Base-by-base conservation (phyloP, 2,329 filamentous ascomycete species). In the Pseudogymnoascus sp. region DNA sequence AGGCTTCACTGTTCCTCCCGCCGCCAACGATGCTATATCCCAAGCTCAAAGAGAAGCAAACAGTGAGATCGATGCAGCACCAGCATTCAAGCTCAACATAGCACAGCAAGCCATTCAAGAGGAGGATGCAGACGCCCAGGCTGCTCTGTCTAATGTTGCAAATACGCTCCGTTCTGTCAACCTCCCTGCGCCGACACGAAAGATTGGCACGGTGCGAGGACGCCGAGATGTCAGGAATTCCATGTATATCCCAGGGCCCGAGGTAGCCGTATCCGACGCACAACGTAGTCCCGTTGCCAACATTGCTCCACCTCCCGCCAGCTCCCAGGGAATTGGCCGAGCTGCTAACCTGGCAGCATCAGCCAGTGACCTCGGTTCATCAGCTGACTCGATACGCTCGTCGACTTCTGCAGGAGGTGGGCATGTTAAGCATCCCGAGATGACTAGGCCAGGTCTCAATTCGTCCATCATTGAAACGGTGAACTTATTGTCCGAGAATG, bases 141-240 rank as follows among this genome's bases (percentile, higher is more conserved):
- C 87, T 18, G 90, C 89, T 2, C 74, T 93, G 58, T 87, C 88
- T 2, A 91, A 82, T 68, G 86, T 94, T 57, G 86, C 87, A 30
- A 90, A 86, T 68, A 88, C 87, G 2, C 76, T 95, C 37, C 86
- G 87, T 61, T 77, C 78, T 37, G 74, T 80, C 69, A 79, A 84
- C 74, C 73, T 81, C 72, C 74, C 75, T 25, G 81, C 85, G 61
- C 85, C 91, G 18, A 82, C 83, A 61, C 83, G 88, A 25, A 88
- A 85, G 68, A 77, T 83, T 12, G 88, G 89, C 50, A 97, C 91
- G 12, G 78, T 96, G 14, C 84, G 94, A 66, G 94, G 94, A 59
- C 88, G 94, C 63, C 84, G 94, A 70, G 93, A 97, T 72, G 90
- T 95, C 64, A 85, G 93, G 62, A 96, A 96, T 74, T 97, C 92